These are phyloP conservation scores for Diospyros kaki DNA, from an alignment of 148 eudicot genomes.

Conservation along the genomic window DNA sequence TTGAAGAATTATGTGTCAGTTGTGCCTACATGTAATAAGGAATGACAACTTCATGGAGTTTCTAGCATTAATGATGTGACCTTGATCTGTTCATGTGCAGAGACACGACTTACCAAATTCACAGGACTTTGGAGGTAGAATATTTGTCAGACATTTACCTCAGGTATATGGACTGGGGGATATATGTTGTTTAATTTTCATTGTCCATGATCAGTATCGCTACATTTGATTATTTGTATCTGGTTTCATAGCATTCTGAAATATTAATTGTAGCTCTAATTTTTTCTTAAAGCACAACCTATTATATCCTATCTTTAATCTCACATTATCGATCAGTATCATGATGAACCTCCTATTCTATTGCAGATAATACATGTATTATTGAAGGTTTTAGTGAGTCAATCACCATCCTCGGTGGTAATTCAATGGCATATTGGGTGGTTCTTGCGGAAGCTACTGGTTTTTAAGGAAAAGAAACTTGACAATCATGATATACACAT, in stretches of 20 bases:
- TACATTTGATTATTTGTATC: background rate
- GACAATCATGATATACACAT: conserved; percentile 35
- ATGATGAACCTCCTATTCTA: conserved; percentile 10
- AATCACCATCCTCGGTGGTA: conserved; percentile 28
- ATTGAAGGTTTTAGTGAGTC: conserved; percentile 34
- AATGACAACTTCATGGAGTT: background rate
- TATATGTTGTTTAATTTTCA: background rate
- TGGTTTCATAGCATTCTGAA: background rate
- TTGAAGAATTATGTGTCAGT: conserved; percentile 4
- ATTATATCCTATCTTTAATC: background rate
- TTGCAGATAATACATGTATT: conserved; percentile 43
- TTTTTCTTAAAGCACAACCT: background rate
- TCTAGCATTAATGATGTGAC: background rate
- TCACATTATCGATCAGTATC: background rate
- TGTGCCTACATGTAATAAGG: background rate
- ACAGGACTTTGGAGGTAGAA: conserved; percentile 17
- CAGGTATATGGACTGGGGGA: conserved; percentile 27
- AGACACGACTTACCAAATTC: conserved; percentile 20
- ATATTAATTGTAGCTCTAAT: background rate
- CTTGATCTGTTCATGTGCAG: conserved; percentile 24
- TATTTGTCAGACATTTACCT: conserved; percentile 30
- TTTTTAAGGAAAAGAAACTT: conserved; percentile 31
- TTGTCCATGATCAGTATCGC: background rate
- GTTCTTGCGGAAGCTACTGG: conserved; percentile 44
- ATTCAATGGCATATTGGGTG: conserved; percentile 48